A percentile compares a stretch with the other conserved stretches of the same genome.
phyloP scores from a whole-genome alignment of 176 grass and related monocot species.

The Tillandsia fasciculata region DNA sequence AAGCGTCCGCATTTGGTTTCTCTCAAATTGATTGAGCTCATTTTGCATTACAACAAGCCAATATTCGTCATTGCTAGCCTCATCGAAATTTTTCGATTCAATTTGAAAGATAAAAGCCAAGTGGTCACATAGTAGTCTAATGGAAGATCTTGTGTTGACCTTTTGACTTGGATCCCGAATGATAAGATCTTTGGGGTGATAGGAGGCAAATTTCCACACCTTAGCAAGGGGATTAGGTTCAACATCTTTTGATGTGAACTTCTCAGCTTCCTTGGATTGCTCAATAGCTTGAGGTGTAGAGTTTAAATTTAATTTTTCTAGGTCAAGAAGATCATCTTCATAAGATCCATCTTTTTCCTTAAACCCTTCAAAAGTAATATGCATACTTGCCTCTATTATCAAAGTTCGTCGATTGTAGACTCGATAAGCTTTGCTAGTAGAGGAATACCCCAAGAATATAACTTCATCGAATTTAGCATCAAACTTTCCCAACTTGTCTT shows the following conservation, averaged over 20 bases:
- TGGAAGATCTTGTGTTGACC: not conserved
- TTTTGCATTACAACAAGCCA: not conserved
- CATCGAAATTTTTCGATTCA: not conserved
- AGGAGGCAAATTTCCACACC: no score
- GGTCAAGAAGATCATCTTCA: not conserved
- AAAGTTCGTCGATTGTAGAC: not conserved
- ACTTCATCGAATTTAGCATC: not conserved
- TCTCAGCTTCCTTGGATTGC: no score
- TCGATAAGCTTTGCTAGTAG: not conserved
- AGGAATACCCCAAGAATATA: not conserved
- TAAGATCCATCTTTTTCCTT: not conserved
- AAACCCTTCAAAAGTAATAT: not conserved
- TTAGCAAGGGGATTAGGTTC: no score
- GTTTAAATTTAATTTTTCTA: not conserved
- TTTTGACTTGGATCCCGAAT: not conserved
- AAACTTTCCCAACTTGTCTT: not conserved
- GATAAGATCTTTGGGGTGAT: not conserved
- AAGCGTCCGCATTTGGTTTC: not conserved
- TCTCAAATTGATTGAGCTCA: not conserved
- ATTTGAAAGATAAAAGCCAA: not conserved
- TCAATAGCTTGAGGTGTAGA: no score
- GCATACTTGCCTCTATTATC: not conserved
- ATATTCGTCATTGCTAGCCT: not conserved
- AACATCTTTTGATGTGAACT: no score
- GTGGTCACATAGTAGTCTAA: not conserved